Evolutionary conservation across 2,329 filamentous ascomycete genomes (phyloP).

Genomic region (Biscogniauxia sp.): DNA sequence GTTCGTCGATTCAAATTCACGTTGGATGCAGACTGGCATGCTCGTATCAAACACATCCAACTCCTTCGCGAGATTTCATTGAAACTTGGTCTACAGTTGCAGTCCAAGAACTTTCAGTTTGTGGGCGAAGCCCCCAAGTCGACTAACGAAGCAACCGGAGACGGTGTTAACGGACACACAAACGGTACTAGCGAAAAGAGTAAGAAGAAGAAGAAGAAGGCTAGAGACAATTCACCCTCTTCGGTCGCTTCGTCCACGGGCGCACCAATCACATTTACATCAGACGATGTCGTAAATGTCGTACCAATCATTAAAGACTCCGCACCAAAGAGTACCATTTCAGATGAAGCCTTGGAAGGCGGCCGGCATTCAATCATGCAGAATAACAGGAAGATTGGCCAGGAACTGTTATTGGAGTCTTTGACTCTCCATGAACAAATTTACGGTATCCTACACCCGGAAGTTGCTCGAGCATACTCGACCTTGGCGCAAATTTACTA

Average conservation of each 20-base stretch:
- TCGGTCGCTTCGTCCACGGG: constrained; percentile 41
- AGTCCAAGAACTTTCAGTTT: constrained; percentile 75
- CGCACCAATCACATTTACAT: constrained; percentile 62
- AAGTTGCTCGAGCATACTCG: constrained; percentile 94
- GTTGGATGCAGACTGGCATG: constrained; percentile 66
- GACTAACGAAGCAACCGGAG: constrained; percentile 34
- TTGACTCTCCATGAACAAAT: constrained; percentile 97
- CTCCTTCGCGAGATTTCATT: constrained; percentile 84
- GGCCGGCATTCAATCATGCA: constrained; percentile 95
- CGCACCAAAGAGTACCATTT: constrained; percentile 81
- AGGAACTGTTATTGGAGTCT: constrained; percentile 93
- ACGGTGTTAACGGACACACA: constrained; percentile 38
- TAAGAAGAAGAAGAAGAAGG: constrained; percentile 63
- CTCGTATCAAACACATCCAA: constrained; percentile 70
- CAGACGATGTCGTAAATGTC: constrained; percentile 87
- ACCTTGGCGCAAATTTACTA: constrained; percentile 95
- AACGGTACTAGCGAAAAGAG: constrained; percentile 47
- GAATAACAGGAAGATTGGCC: constrained; percentile 90
- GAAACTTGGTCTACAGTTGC: constrained; percentile 86
- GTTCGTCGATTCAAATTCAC: constrained; percentile 73
- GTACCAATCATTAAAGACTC: constrained; percentile 97
- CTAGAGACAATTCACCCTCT: constrained; percentile 52
- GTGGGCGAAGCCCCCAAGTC: constrained; percentile 36
- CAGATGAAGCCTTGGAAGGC: constrained; percentile 93
- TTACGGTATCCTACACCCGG: constrained; percentile 93